Evolutionary conservation across 1,284 basidiomycete genomes (phyloP), one percentile per base, ranked within the genome.

Genomic region (Pyrrhoderma lamaoense): DNA sequence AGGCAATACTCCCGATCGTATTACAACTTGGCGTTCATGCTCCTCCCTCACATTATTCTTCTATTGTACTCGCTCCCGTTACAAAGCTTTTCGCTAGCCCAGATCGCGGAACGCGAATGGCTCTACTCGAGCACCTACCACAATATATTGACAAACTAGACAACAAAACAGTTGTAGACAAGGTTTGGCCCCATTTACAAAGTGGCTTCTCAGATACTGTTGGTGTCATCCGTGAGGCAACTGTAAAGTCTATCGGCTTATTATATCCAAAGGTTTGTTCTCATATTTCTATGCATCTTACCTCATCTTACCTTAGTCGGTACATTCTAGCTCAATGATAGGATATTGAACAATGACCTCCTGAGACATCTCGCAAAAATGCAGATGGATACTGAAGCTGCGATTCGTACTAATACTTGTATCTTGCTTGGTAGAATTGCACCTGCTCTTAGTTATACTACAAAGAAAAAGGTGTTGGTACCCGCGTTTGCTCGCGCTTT

Each of bases 401-500:
- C 93, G 1, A 97, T 99, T 61, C 82, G 96, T 39, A 99, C 95
- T 11, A 99, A 99, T 64, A 97, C 95, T 0, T 98, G 93, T 62
- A 96, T 99, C 58, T 79, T 99, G 3, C 82, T 99, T 40, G 95
- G 95, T 8, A 79, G 94, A 8, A 76, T 99, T 2, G 92, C 89
- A 0, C 92, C 92, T 0, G 79, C 80, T 2, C 73, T 99, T 1
- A 86, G 88, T 1, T 78, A 88, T 53, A 85, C 91, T 59, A 98
- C 95, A 4, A 93, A 94, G 64, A 82, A 85, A 57, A 98, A 97
- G 63, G 93, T 99, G 8, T 80, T 99, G 1, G 89, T 98, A 0
- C 93, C 95, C 1, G 96, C 96, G 1, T 99, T 99, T 65, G 79
- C 87, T 1, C 79, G 93, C 50, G 89, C 91, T 8, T 67, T 99